These are phyloP conservation scores for Sarocladium kiliense DNA, from an alignment of 2,329 filamentous ascomycete species.

Conservation along the genomic window DNA sequence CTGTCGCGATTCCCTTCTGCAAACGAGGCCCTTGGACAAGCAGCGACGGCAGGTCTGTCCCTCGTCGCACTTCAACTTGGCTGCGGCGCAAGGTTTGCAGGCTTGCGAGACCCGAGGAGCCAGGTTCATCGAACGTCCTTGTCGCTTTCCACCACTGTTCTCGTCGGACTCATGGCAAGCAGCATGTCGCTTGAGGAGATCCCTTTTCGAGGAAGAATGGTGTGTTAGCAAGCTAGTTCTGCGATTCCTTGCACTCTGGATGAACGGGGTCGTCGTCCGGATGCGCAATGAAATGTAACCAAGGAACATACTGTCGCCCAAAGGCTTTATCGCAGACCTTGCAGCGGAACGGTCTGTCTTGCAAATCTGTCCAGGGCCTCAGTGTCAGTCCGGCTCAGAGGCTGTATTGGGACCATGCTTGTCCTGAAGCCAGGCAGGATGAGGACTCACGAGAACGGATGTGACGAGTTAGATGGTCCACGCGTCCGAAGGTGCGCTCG, in stretches of 20 bases:
- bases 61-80: conserved; percentile 51
- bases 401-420: too few species aligned
- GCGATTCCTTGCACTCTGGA: background rate
- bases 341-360: conserved; percentile 17
- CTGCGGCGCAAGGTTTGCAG: conserved; percentile 45
- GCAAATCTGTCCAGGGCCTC: conserved; percentile 10
- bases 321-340: conserved; percentile 16
- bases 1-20: background rate
- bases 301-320: conserved; percentile 30
- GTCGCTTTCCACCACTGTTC: conserved; percentile 40
- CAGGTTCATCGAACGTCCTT: conserved; percentile 37
- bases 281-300: too few species aligned
- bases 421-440: background rate
- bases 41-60: conserved; percentile 49
- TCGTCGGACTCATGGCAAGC: conserved; percentile 44
- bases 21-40: conserved; percentile 16
- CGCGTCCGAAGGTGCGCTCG: conserved; percentile 14
- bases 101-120: conserved; percentile 48
- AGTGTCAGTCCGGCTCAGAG: background rate
- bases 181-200: conserved; percentile 47
- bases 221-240: too few species aligned
- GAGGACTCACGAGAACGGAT: conserved; percentile 14
- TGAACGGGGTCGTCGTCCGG: too few species aligned
- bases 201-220: conserved; percentile 28
- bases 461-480: conserved; percentile 16